Base-by-base conservation (phyloP, 768 basidiomycete genomes). In the Amanita pallidorosea region DNA sequence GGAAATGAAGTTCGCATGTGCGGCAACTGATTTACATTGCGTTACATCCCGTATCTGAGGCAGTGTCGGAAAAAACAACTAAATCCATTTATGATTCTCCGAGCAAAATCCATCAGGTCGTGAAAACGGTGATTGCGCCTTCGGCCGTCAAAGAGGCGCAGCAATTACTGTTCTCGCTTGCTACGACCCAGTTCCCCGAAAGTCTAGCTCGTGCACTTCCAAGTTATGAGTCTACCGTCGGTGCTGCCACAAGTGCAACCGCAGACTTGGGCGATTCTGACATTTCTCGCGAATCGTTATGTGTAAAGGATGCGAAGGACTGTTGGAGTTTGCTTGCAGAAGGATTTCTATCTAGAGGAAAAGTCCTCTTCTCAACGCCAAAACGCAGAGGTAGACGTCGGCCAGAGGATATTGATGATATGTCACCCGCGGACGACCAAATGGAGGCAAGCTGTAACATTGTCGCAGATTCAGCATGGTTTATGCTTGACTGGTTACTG, bases 21-120 rank as follows among this genome's bases (percentile, higher is more conserved):
- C 73, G 82, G 34, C 83, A 85, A 49, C 67, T 86, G 12, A 64
- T 87, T 22, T 88, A 80, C 61, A 79, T 88, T 33, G 72, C 82
- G n/a, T 70, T 88, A 18, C 83, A 82, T 55, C 75, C 82, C 5
- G 61, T 58, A 23, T 59, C 60, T 35, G 53, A 56, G 29, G 53
- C 59, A 27, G 56, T 63, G 23, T 64, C 61, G 25, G 50, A 55
- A 15, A 54, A 55, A 18, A 56, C 57, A 5, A 55, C 61, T 7
- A 63, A 61, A 35, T 56, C 49, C 35, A 58, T 68, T 11, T 64
- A 63, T 40, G 63, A 67, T 36, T 77, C 80, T 9, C 79, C 79
- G 12, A 68, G 73, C 54, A 81, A 79, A 62, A 63, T 72, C 9
- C 58, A 69, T 44, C 63, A 71, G 40, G 34, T 37, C 15, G 27